These are phyloP conservation scores for Lenwebbia sp. DNA, from an alignment of 345 rosid genomes.

Conservation along the genomic window DNA sequence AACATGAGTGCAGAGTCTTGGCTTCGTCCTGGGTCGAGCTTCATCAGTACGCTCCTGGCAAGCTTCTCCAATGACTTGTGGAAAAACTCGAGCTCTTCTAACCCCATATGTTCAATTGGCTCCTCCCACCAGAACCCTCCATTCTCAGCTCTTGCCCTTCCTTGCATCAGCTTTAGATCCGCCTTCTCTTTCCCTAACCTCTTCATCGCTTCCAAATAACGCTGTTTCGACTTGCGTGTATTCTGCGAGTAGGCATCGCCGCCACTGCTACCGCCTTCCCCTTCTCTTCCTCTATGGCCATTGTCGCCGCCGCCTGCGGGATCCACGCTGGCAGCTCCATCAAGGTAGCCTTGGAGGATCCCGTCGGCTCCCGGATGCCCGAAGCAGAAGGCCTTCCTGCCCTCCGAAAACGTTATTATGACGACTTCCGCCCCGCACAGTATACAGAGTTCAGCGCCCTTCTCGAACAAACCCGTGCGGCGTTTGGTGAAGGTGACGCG, in stretches of 20 bases:
- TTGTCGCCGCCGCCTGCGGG: background rate
- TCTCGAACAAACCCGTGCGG: background rate
- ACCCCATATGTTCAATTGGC: background rate
- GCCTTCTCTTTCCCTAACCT: background rate
- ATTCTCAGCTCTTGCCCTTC: background rate
- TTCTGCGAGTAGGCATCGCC: background rate
- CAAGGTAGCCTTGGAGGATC: background rate
- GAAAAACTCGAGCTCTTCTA: background rate
- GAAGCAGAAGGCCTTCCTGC: constrained; percentile 7
- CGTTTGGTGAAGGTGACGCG: constrained; percentile 8
- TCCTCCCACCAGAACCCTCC: constrained; percentile 3
- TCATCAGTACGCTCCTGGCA: background rate
- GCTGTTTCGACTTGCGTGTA: background rate
- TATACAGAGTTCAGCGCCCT: constrained; percentile 1
- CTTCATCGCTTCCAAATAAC: background rate
- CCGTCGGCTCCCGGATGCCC: background rate
- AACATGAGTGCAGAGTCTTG: background rate
- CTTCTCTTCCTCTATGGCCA: background rate
- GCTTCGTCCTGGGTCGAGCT: background rate
- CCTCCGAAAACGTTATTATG: constrained; percentile 3
- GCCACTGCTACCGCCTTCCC: background rate
- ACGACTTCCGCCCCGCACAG: constrained; percentile 4
- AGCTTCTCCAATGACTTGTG: constrained; percentile 1
- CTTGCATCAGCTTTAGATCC: background rate
- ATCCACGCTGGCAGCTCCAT: background rate